Percentiles rank a stretch among this genome's conserved stretches.
phyloP scores from a whole-genome alignment of 345 rosid species.

The Clausena lansium region DNA sequence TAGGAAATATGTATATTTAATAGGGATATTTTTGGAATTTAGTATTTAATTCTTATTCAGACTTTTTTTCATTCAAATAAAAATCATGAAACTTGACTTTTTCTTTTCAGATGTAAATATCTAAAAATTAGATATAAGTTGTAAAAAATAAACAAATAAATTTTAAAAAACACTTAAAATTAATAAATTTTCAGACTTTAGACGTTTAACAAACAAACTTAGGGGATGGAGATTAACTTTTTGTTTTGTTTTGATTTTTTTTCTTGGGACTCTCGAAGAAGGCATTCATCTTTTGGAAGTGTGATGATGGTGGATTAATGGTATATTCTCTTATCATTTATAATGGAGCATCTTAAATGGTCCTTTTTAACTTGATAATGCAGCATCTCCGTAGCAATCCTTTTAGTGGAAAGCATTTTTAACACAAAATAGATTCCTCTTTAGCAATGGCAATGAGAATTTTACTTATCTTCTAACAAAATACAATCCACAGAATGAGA shows the following conservation, averaged over 20 bases:
- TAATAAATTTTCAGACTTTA: too few species aligned
- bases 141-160: too few species aligned
- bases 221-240: slow-evolving; percentile 12
- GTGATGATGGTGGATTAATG: not conserved
- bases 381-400: slow-evolving; percentile 30
- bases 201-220: too few species aligned
- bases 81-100: too few species aligned
- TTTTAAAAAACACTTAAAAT: too few species aligned
- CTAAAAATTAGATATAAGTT: too few species aligned
- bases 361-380: slow-evolving; percentile 25
- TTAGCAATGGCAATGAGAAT: not conserved
- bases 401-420: slow-evolving; percentile 16
- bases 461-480: slow-evolving; percentile 5
- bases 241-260: not conserved
- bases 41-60: too few species aligned
- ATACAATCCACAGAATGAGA: not conserved
- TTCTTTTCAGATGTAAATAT: too few species aligned
- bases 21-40: too few species aligned
- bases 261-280: not conserved
- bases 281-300: not conserved
- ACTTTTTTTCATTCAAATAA: too few species aligned
- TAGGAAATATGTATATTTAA: too few species aligned
- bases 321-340: slow-evolving; percentile 19
- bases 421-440: slow-evolving; percentile 17
- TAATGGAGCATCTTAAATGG: slow-evolving; percentile 29